Percentiles rank a stretch among this genome's conserved stretches.
Conservation (phyloP, 108 stramenopile genomes). For the Cyclotella cryptica region DNA sequence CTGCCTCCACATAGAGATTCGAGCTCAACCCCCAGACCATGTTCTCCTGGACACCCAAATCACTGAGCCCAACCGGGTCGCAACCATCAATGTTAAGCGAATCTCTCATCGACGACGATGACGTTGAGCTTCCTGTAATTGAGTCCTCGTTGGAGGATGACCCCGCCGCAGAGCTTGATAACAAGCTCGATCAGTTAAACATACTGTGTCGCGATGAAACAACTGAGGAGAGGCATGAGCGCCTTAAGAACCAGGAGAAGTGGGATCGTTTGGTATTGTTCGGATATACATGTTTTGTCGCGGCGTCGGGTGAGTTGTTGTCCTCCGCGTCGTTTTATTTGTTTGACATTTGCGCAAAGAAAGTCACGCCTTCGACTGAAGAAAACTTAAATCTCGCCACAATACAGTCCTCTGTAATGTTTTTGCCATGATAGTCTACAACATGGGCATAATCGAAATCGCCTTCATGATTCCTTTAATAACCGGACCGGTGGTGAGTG, state of each 20-base stretch:
- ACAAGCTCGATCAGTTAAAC: not conserved
- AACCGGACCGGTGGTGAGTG: constrained; percentile 21
- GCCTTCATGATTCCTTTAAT: constrained; percentile 24
- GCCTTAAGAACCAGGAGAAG: constrained; percentile 18
- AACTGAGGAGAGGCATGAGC: constrained; percentile 5
- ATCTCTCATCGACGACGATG: constrained; percentile 14
- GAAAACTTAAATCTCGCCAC: not conserved
- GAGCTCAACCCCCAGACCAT: not conserved
- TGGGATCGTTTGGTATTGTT: constrained; percentile 23
- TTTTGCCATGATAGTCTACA: constrained; percentile 19
- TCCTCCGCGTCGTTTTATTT: not conserved
- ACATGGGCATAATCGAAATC: constrained; percentile 24
- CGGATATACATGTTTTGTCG: constrained; percentile 24
- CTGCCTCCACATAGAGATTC: not conserved
- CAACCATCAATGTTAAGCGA: constrained; percentile 10
- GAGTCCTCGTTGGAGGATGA: not conserved
- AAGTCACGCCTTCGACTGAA: not conserved
- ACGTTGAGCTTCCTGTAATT: constrained; percentile 10
- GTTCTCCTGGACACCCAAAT: not conserved
- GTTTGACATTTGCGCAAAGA: not conserved
- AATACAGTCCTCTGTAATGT: constrained; percentile 16
- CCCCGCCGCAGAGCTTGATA: constrained; percentile 7
- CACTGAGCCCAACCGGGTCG: not conserved
- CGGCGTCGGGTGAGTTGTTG: constrained; percentile 19
- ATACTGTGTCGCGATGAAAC: constrained; percentile 14